Conservation (phyloP, 2,329 filamentous ascomycete genomes). For the Xylariaceae sp. region DNA sequence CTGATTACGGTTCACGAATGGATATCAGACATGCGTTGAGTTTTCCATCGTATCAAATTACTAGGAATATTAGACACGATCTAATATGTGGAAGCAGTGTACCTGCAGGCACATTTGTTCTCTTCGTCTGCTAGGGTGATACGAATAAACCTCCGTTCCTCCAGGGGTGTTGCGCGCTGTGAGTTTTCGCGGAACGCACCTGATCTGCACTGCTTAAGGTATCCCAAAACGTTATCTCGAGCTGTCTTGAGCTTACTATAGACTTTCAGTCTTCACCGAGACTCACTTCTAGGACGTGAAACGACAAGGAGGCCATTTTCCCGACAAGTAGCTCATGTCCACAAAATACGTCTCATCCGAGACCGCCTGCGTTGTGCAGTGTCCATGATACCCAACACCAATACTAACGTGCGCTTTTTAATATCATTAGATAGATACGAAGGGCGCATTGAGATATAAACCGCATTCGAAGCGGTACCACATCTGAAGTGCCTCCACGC, state of each 20-base stretch:
- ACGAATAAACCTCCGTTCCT: not conserved
- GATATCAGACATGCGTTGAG: no score
- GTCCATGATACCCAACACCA: not conserved
- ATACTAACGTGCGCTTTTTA: not conserved
- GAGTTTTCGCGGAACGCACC: not conserved
- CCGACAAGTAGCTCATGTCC: not conserved
- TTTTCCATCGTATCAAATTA: no score
- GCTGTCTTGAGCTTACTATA: not conserved
- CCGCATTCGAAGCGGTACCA: not conserved
- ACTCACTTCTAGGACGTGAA: not conserved
- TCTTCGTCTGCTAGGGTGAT: not conserved
- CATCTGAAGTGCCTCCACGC: not conserved
- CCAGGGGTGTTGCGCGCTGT: not conserved
- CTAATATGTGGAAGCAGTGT: no score
- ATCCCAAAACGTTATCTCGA: not conserved
- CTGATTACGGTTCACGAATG: no score
- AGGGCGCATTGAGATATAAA: not conserved
- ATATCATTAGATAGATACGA: not conserved
- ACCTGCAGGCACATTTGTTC: not conserved
- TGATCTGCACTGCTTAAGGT: not conserved
- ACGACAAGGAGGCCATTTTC: not conserved
- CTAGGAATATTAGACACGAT: no score
- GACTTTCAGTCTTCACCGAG: not conserved
- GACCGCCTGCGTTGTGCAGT: not conserved
- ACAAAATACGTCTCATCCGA: not conserved